Conservation (phyloP, 306 rosid genomes). For the Hylodesmum podocarpum region DNA sequence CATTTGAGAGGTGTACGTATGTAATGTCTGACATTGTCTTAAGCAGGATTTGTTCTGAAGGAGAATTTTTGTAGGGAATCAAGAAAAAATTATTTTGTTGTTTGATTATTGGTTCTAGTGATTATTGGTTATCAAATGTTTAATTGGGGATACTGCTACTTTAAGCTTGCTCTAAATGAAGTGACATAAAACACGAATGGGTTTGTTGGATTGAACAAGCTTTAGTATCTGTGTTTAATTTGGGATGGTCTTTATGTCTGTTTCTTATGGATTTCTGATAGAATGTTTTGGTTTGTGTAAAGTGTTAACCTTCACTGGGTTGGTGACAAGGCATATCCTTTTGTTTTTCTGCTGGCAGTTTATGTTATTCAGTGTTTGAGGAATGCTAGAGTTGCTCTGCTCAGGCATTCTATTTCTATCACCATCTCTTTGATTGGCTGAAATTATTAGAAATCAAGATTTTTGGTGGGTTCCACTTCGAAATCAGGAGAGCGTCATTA, state of each 20-base stretch:
- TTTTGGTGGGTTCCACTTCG: too few relatives aligned
- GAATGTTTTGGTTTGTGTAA: neutral
- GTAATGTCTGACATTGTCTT: neutral
- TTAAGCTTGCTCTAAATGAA: neutral
- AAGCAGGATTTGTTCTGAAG: neutral
- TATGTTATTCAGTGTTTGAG: neutral
- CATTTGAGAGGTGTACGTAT: neutral
- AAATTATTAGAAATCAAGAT: too few relatives aligned
- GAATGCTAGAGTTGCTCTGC: too few relatives aligned
- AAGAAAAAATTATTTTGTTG: neutral
- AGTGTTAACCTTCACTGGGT: neutral
- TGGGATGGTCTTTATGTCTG: neutral
- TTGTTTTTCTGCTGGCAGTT: neutral
- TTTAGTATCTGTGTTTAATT: neutral
- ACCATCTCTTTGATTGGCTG: too few relatives aligned
- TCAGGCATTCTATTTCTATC: too few relatives aligned
- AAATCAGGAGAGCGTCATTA: too few relatives aligned
- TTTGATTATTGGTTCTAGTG: constrained; percentile 10
- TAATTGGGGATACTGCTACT: neutral
- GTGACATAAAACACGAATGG: neutral
- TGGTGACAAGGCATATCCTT: neutral
- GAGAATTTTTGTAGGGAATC: neutral
- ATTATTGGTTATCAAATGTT: neutral
- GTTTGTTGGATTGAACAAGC: neutral
- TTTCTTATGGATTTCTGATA: neutral